Base-by-base conservation (phyloP, 768 basidiomycete species). In the Lactarius akahatsu region DNA sequence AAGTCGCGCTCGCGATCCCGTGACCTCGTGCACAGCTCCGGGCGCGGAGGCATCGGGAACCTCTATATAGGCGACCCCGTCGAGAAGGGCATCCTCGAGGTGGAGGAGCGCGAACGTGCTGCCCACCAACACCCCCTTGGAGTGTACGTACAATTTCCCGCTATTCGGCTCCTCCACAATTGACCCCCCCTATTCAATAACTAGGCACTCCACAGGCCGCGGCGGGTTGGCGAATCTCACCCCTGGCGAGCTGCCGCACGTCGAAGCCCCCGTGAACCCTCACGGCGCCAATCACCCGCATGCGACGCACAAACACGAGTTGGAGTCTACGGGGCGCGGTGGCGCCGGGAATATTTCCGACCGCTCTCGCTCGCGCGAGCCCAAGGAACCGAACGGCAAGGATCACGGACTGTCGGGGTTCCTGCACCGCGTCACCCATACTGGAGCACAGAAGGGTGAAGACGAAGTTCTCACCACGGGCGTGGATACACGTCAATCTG, bases 191-290 rank as follows among this genome's bases (percentile, higher is more conserved):
- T 47, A 8, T 45, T 23, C 20, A 4, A 10, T 38, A n/a, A 11
- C 20, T 9, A 87, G 86, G 16, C 87, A 89, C 73, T 89, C 87
- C 4, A 85, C 83, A 0, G 88, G 88, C 55, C 85, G 89, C 59
- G 89, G 89, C 41, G 89, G 89, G n/a, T 68, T 74, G 7, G 89
- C 85, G 3, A 90, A 90, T 68, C 71, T 89, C 26, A 83, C 82
- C 6, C 15, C 61, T 23, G 62, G 70, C 43, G 69, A 65, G 58
- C 58, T 63, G 56, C 77, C 76, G 13, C 61, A 65, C 18, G 61
- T 58, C 11, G 76, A 76, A 18, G 50, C n/a, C 15, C 45, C 59
- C 43, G 59, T 71, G 40, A 61, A 67, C 59, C 62, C 62, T 7
- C 58, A 63, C 3, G 57, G 40, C 1, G 50, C 26, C 23, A 38